phyloP scores from a whole-genome alignment of 768 basidiomycete genomes.

The Pulveroboletus sp. region DNA sequence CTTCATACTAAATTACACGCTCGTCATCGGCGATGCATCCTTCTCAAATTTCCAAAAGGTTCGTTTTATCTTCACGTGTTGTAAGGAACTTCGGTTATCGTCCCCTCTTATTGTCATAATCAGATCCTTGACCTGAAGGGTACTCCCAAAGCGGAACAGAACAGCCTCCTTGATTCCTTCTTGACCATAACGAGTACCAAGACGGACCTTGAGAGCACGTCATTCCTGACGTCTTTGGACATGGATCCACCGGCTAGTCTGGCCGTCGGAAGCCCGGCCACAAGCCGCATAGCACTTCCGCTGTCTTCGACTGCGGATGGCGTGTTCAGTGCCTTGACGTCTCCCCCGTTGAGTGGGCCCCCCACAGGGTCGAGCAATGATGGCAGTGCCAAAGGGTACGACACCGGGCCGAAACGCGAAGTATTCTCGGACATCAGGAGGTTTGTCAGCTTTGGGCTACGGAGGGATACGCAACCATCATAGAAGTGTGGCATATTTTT shows the following conservation, averaged over 20 bases:
- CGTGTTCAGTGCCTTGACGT: slow-evolving; percentile 53
- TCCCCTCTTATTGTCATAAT: background rate
- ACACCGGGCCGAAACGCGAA: slow-evolving; percentile 54
- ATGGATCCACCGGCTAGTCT: slow-evolving; percentile 79
- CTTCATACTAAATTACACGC: slow-evolving; percentile 93
- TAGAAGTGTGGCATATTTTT: slow-evolving; percentile 8
- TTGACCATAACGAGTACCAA: slow-evolving; percentile 91
- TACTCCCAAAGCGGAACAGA: slow-evolving; percentile 80
- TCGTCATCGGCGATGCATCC: slow-evolving; percentile 90
- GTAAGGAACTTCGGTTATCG: slow-evolving; percentile 10
- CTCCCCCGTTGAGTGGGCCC: slow-evolving; percentile 62
- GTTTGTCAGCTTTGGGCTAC: slow-evolving; percentile 84
- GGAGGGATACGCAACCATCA: slow-evolving; percentile 55
- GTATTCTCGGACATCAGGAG: slow-evolving; percentile 87
- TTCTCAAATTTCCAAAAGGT: slow-evolving; percentile 99
- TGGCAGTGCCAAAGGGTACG: slow-evolving; percentile 38
- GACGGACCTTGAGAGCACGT: slow-evolving; percentile 80
- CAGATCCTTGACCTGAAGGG: slow-evolving; percentile 96
- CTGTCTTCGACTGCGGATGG: slow-evolving; percentile 43
- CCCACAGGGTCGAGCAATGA: slow-evolving; percentile 56
- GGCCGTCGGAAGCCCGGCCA: slow-evolving; percentile 62
- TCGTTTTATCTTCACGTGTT: slow-evolving; percentile 2
- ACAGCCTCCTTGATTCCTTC: slow-evolving; percentile 87
- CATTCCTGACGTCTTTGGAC: slow-evolving; percentile 90
- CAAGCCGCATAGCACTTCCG: slow-evolving; percentile 57